These are phyloP conservation scores for Yamadazyma epiphylla DNA, from an alignment of 1,139 yeast genomes.

Conservation along the genomic window DNA sequence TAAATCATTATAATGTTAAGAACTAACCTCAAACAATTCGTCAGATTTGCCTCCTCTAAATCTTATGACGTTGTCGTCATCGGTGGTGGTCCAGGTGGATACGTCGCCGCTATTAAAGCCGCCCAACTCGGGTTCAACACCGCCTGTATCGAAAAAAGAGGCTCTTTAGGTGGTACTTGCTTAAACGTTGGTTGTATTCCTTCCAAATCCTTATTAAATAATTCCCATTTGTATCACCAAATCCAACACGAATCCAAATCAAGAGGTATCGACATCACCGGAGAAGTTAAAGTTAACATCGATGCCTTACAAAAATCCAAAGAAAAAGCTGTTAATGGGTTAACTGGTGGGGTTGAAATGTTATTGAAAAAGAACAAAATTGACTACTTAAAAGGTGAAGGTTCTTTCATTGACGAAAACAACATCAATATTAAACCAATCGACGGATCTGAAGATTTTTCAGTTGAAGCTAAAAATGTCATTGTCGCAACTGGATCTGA, in stretches of 20 bases:
- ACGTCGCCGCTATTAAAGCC: slow-evolving; percentile 97
- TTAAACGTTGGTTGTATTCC: slow-evolving; percentile 98
- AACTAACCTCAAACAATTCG: slow-evolving; percentile 20
- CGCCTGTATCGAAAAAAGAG: slow-evolving; percentile 97
- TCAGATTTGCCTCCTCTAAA: slow-evolving; percentile 41
- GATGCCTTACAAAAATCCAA: slow-evolving; percentile 85
- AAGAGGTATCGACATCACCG: slow-evolving; percentile 85
- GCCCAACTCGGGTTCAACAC: slow-evolving; percentile 94
- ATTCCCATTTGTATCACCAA: slow-evolving; percentile 89
- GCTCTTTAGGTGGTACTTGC: slow-evolving; percentile 96
- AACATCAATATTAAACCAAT: slow-evolving; percentile 77
- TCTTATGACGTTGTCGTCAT: slow-evolving; percentile 84
- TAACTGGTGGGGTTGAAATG: slow-evolving; percentile 93
- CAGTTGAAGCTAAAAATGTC: slow-evolving; percentile 77
- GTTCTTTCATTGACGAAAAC: slow-evolving; percentile 81
- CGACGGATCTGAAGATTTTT: slow-evolving; percentile 68
- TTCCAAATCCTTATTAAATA: slow-evolving; percentile 91
- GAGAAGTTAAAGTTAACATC: slow-evolving; percentile 72
- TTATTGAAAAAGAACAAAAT: slow-evolving; percentile 95
- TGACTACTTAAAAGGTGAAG: slow-evolving; percentile 90
- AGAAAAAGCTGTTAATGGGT: slow-evolving; percentile 81
- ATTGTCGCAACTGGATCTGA: slow-evolving; percentile 99
- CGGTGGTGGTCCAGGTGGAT: slow-evolving; percentile 99
- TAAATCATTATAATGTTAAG: slow-evolving; percentile 10
- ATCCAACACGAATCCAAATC: slow-evolving; percentile 77